phyloP scores from a whole-genome alignment of 2,329 filamentous ascomycete species.

The Epichloe brachyelytri region DNA sequence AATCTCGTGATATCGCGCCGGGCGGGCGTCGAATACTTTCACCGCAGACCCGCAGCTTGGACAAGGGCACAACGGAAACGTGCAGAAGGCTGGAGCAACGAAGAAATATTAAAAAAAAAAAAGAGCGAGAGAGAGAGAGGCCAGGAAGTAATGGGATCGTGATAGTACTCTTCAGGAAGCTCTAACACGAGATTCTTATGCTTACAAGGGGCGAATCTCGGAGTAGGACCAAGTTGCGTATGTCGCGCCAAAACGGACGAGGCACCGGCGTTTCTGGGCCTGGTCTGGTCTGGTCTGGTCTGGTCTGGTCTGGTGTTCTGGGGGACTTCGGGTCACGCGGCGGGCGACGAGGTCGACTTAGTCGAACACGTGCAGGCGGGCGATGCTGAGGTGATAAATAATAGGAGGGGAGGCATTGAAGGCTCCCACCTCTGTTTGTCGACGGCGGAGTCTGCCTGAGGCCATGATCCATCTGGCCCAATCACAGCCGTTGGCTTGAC shows the following conservation, averaged over 20 bases:
- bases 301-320: not conserved
- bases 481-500: slow-evolving; percentile 1
- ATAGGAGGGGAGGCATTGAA: not conserved
- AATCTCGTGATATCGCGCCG: slow-evolving; percentile 36
- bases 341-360: slow-evolving; percentile 4
- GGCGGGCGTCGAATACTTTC: slow-evolving; percentile 16
- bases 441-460: slow-evolving; percentile 5
- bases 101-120: slow-evolving; percentile 4
- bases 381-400: slow-evolving; percentile 6
- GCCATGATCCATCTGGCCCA: not conserved
- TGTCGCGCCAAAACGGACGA: slow-evolving; percentile 2
- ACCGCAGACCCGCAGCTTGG: slow-evolving; percentile 10
- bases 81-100: not conserved
- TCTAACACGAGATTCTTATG: slow-evolving; percentile 14
- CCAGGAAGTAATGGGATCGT: not conserved
- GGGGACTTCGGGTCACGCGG: slow-evolving; percentile 8
- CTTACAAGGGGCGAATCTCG: slow-evolving; percentile 10
- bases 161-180: not conserved
- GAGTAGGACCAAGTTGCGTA: slow-evolving; percentile 4
- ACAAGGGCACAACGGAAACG: slow-evolving; percentile 1
- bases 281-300: not conserved
- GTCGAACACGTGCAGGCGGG: slow-evolving; percentile 10
- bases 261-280: slow-evolving; percentile 1
- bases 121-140: not conserved
- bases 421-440: not conserved